Conservation (phyloP, 306 rosid species). For the Dalbergia cultrata region DNA sequence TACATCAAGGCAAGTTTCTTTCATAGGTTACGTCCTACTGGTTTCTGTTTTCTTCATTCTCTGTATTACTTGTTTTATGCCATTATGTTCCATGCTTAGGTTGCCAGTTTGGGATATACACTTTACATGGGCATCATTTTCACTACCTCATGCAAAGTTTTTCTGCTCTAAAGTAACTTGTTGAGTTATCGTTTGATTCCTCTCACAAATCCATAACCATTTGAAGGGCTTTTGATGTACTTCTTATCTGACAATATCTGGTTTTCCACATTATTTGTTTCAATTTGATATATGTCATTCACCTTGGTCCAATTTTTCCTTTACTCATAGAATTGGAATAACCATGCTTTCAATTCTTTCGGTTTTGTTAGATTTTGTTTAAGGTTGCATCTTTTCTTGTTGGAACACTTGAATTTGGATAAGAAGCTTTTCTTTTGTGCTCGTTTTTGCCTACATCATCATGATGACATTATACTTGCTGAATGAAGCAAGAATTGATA, state of each 20-base stretch:
- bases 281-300: constrained; percentile 3
- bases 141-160: constrained; percentile 33
- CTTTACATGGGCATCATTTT: constrained; percentile 33
- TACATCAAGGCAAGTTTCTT: constrained; percentile 85
- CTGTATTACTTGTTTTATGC: constrained; percentile 29
- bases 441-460: neutral
- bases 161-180: constrained; percentile 2
- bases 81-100: constrained; percentile 14
- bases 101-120: constrained; percentile 26
- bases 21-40: constrained; percentile 36
- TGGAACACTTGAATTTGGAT: constrained; percentile 24
- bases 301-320: constrained; percentile 16
- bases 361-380: constrained; percentile 6
- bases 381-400: constrained; percentile 5
- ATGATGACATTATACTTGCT: constrained; percentile 5
- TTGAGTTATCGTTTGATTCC: neutral
- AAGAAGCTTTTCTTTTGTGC: constrained; percentile 6
- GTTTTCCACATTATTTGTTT: constrained; percentile 25
- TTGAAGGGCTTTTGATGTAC: constrained; percentile 5
- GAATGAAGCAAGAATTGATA: constrained; percentile 14
- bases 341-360: constrained; percentile 17
- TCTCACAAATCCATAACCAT: constrained; percentile 19
- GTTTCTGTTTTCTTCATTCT: constrained; percentile 29
- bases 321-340: constrained; percentile 41
- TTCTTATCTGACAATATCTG: neutral